Percentiles rank a stretch among this genome's conserved stretches.
Evolutionary conservation across 495 filamentous ascomycete genomes (phyloP).

Genomic region (Penicillium canariense): DNA sequence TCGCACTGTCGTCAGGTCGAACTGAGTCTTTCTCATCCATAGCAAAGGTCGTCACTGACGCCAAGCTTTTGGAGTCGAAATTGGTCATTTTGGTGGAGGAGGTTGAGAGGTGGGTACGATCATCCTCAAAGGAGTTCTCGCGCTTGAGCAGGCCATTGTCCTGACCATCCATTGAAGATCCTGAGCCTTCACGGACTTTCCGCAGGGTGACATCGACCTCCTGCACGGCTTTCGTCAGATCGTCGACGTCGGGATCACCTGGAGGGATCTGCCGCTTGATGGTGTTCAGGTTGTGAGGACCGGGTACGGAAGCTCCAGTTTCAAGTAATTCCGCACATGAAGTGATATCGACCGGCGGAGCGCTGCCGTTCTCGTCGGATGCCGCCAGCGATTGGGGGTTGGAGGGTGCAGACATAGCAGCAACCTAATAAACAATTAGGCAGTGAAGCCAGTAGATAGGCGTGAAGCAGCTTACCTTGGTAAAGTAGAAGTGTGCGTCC

Average conservation of each 20-base stretch:
- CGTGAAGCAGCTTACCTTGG: constrained; percentile 32
- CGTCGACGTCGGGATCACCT: constrained; percentile 31
- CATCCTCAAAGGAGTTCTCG: constrained; percentile 50
- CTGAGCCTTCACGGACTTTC: constrained; percentile 28
- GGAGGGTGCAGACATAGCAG: constrained; percentile 40
- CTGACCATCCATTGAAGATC: constrained; percentile 29
- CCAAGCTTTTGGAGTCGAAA: constrained; percentile 86
- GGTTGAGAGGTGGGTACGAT: constrained; percentile 65
- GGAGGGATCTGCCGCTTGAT: constrained; percentile 16
- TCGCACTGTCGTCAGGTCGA: constrained; percentile 90
- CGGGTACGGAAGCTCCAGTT: constrained; percentile 18
- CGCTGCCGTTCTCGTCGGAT: constrained; percentile 27
- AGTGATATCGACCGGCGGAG: constrained; percentile 19
- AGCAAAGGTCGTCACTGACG: constrained; percentile 86
- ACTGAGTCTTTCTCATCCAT: constrained; percentile 94
- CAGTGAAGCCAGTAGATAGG: background rate
- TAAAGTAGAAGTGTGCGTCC: constrained; percentile 44
- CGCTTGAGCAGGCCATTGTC: constrained; percentile 37
- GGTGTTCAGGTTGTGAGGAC: constrained; percentile 19
- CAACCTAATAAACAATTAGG: constrained; percentile 30
- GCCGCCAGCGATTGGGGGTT: constrained; percentile 27
- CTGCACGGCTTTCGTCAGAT: constrained; percentile 36
- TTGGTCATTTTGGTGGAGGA: constrained; percentile 84
- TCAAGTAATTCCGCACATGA: constrained; percentile 20
- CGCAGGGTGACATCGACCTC: constrained; percentile 31